Evolutionary conservation across 2,329 filamentous ascomycete genomes (phyloP), one percentile per base, ranked within the genome.

Genomic region (Arthrobotrys conoides): DNA sequence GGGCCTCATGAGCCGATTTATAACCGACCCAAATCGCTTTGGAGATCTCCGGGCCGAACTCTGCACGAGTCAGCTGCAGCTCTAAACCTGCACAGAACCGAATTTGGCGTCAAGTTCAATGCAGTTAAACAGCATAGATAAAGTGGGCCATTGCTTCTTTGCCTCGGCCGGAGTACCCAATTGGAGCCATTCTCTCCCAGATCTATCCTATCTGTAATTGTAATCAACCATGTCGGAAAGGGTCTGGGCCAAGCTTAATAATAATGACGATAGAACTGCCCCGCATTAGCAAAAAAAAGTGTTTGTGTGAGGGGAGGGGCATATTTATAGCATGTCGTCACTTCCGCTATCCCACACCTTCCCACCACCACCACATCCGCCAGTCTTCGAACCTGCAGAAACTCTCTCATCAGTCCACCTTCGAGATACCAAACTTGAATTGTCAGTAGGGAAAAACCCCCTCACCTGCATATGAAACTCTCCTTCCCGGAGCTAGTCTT

Each of bases 321-420:
- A 71, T 77, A 77, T 71, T 71, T 77, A 77, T 77, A 67, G 46
- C 67, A 78, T 78, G 75, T 68, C 75, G 75, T 78, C 75, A 78
- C 72, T 76, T 55, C 72, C 70, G 30, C 59, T n/a, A 20, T 59
- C 27, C 57, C 51, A 44, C 49, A 41, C 38, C 41, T 36, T 64
- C 64, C 53, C 24, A 36, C 53, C 27, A 30, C 27, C 65, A 38
- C 59, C 51, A 41, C 53, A 59, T 38, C 38, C 41, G 48, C 16
- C 46, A 46, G 44, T 20, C 3, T 46, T 20, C 24, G 46, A 76
- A 65, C 71, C 57, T 76, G 71, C 65, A 65, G 71, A 78, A 71
- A 72, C 68, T 65, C 53, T 69, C 68, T 69, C 68, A 78, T 51
- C 27, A 59, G 33, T 48, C 71, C 27, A 30, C 59, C 33, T 24